Evolutionary conservation across 768 basidiomycete species (phyloP), one percentile per base, ranked within the genome.

Genomic region (Boletus barrowsii): DNA sequence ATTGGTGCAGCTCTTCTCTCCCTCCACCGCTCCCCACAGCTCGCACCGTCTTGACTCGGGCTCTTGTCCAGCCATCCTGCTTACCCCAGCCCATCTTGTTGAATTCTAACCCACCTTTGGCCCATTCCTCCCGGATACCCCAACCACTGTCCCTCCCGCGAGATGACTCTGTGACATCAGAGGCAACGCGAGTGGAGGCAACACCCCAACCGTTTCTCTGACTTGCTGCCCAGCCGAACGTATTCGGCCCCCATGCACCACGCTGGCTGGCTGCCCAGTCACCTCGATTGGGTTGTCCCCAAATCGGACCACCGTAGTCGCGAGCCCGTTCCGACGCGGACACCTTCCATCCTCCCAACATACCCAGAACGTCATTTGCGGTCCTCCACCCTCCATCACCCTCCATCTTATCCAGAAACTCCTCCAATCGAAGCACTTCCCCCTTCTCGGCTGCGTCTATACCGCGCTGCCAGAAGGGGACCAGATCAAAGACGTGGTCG

Each of bases 381-480:
- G 63, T 67, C 42, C 59, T 56, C 69, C 69, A 71, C 9, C 71
- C 69, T 0, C 69, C 69, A 45, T 62, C 61, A 0, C 65, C 69
- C 46, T 74, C 73, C 63, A 79, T 66, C 53, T 65, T 62, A 42
- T 78, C 73, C 24, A 80, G 66, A 59, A 82, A 82, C 7, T 75
- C 72, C 56, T 78, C 79, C 66, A 80, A 55, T 24, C 66, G 71
- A 32, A 74, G 63, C 42, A 75, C 70, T 40, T 76, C 72, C 5
- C 77, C 80, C 15, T 70, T 70, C 68, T 75, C 72, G 20, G 78
- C 81, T 2, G 78, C 80, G 44, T 74, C 69, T 6, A 83, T 68
- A 0, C 76, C 79, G 13, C 73, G 66, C 42, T 73, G 72, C 83
- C 83, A 84, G 64, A 82, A 83, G 4, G 77, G 76, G 33, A 84